phyloP scores from a whole-genome alignment of 306 rosid species.

The Cercis canadensis region DNA sequence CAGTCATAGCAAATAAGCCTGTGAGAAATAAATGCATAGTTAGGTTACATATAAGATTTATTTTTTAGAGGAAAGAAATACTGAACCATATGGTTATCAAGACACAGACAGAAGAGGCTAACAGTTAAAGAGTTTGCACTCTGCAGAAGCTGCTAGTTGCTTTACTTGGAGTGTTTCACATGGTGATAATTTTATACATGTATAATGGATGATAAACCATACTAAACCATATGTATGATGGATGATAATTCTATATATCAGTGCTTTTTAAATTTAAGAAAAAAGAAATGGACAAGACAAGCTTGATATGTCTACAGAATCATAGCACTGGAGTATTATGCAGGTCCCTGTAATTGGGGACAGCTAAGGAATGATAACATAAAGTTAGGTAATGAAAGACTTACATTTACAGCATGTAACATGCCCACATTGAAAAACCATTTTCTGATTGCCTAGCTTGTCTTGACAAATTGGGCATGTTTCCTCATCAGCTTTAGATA shows the following conservation, averaged over 20 bases:
- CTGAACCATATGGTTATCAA: constrained; percentile 18
- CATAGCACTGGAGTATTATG: constrained; percentile 5
- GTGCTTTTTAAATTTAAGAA: neutral
- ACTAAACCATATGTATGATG: neutral
- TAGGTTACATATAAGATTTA: constrained; percentile 6
- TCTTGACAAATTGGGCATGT: constrained; percentile 96
- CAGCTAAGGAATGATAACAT: constrained; percentile 19
- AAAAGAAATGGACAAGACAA: constrained; percentile 24
- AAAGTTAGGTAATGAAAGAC: constrained; percentile 35
- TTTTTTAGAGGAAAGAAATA: constrained; percentile 28
- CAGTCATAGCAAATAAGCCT: constrained; percentile 95
- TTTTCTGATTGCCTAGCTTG: constrained; percentile 71
- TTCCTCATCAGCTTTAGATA: constrained; percentile 65
- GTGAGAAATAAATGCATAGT: constrained; percentile 33
- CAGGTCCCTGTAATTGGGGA: constrained; percentile 10
- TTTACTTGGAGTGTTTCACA: neutral
- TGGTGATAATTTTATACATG: neutral
- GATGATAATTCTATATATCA: constrained; percentile 27
- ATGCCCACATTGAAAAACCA: constrained; percentile 98
- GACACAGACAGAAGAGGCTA: constrained; percentile 7
- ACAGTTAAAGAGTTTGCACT: constrained; percentile 2
- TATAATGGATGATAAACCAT: no score
- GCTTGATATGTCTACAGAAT: constrained; percentile 24
- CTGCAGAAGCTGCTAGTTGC: constrained; percentile 16
- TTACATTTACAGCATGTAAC: constrained; percentile 94